Percentiles rank a stretch among this genome's conserved stretches.
phyloP scores from a whole-genome alignment of 106 monocot species.

The Dendrobium officinale region DNA sequence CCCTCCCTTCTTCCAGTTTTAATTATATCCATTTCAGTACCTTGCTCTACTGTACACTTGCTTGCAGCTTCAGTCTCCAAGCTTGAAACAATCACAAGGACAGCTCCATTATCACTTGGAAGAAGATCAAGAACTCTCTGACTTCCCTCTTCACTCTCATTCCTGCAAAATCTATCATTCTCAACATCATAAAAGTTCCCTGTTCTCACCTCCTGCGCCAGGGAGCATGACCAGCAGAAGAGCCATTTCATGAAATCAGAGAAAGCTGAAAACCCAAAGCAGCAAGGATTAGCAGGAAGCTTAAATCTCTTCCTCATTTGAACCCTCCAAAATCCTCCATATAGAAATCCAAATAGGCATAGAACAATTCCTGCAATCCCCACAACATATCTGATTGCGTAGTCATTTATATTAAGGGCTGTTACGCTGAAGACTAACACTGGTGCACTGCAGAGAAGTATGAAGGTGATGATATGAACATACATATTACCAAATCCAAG shows the following conservation, averaged over 20 bases:
- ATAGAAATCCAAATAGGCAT: slow-evolving; percentile 32
- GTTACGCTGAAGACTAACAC: slow-evolving; percentile 35
- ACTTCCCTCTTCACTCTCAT: background rate
- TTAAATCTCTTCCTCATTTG: slow-evolving; percentile 56
- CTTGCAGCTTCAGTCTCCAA: background rate
- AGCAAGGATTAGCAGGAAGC: slow-evolving; percentile 22
- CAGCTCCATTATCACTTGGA: slow-evolving; percentile 10
- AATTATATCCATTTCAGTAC: background rate
- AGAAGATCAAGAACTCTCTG: slow-evolving; percentile 6
- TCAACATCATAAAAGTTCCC: slow-evolving; percentile 43
- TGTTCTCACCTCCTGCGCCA: slow-evolving; percentile 71
- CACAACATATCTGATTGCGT: slow-evolving; percentile 8
- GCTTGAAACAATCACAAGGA: background rate
- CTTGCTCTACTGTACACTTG: background rate
- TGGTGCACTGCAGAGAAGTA: slow-evolving; percentile 44
- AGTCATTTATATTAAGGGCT: slow-evolving; percentile 36
- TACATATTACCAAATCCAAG: slow-evolving; percentile 78
- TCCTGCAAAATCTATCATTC: slow-evolving; percentile 17
- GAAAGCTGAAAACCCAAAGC: slow-evolving; percentile 15
- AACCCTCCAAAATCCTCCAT: slow-evolving; percentile 61
- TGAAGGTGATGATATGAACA: slow-evolving; percentile 55
- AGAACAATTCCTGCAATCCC: slow-evolving; percentile 28
- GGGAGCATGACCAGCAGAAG: slow-evolving; percentile 49
- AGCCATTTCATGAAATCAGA: slow-evolving; percentile 48
- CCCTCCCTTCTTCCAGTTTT: background rate